Base-by-base conservation (phyloP, 2,329 filamentous ascomycete species). In the Phialocephala sp. region DNA sequence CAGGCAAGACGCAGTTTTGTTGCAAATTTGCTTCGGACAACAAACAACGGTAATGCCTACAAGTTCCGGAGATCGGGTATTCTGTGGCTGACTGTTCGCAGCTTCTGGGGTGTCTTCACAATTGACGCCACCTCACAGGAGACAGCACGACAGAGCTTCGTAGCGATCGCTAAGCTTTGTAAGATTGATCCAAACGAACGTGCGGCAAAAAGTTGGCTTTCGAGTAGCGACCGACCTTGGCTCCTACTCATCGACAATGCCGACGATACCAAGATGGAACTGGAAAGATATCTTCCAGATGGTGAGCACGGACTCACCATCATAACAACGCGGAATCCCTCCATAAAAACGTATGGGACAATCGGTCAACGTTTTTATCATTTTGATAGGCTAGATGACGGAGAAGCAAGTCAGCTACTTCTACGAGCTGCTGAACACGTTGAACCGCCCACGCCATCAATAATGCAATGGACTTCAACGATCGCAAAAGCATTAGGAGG, bases 1-100 rank as follows among this genome's bases (percentile, higher is more conserved):
- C 71, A 18, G 73, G 73, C 1, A 75, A 76, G 61, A 75, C 73
- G 4, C 66, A 76, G 45, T 65, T 75, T 37, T 74, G 69, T 15
- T 60, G 71, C 8, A 75, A 71, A 57, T 75, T 73, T 66, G 71
- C 67, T 15, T 65, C 71, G 47, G 68, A 73, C 18, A 60, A 72
- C 32, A 39, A 45, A 27, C 22, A 69, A 36, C 15, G 18, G 68
- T 67, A 58, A 9, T 50, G 52, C 8, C 22, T n/a, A n/a, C 43
- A 6, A 18, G 12, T 39, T 9, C 22, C 67, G 65, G 18, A 66
- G 64, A 52, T 70, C 62, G 66, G 62, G 64, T 5, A 61, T 66
- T n/a, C 67, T 68, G 22, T 61, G 24, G 15, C 54, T 66, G 36
- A 59, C 68, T 63, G 64, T 18, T 43, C n/a, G 5, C 27, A 69